Evolutionary conservation across 768 basidiomycete species (phyloP).

Genomic region (Plicaturopsis crispa): DNA sequence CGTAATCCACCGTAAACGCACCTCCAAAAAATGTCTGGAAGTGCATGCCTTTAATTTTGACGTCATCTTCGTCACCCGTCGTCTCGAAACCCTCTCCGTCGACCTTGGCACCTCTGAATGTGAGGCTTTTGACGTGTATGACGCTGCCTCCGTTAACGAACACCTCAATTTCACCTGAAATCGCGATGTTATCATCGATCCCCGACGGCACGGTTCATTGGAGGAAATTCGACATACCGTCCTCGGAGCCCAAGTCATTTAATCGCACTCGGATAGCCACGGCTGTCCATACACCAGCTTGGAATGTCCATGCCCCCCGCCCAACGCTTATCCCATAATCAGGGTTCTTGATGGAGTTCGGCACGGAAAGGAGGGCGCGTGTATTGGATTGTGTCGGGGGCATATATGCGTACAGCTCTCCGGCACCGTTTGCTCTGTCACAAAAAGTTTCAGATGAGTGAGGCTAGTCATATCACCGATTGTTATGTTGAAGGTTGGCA

Average conservation of each 20-base stretch:
- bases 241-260: slow-evolving; percentile 49
- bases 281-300: slow-evolving; percentile 50
- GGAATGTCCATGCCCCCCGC: slow-evolving; percentile 54
- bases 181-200: neutral
- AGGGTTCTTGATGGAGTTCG: slow-evolving; percentile 38
- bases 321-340: slow-evolving; percentile 66
- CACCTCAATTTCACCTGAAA: slow-evolving; percentile 54
- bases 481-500: too few relatives aligned
- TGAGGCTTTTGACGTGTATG: slow-evolving; percentile 41
- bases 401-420: slow-evolving; percentile 47
- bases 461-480: neutral
- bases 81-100: slow-evolving; percentile 4
- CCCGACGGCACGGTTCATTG: neutral
- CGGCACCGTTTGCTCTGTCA: slow-evolving; percentile 34
- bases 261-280: slow-evolving; percentile 63
- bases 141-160: slow-evolving; percentile 56
- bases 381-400: slow-evolving; percentile 43
- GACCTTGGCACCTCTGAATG: slow-evolving; percentile 36
- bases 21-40: slow-evolving; percentile 79
- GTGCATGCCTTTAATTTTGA: slow-evolving; percentile 59
- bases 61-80: slow-evolving; percentile 21
- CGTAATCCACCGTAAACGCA: slow-evolving; percentile 16
- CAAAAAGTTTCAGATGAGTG: neutral
- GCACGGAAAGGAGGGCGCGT: slow-evolving; percentile 33
- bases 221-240: slow-evolving; percentile 34